A percentile compares a stretch with the other conserved stretches of the same genome.
Evolutionary conservation across 148 eudicot genomes (phyloP).

Genomic region (Camellia sinensis): DNA sequence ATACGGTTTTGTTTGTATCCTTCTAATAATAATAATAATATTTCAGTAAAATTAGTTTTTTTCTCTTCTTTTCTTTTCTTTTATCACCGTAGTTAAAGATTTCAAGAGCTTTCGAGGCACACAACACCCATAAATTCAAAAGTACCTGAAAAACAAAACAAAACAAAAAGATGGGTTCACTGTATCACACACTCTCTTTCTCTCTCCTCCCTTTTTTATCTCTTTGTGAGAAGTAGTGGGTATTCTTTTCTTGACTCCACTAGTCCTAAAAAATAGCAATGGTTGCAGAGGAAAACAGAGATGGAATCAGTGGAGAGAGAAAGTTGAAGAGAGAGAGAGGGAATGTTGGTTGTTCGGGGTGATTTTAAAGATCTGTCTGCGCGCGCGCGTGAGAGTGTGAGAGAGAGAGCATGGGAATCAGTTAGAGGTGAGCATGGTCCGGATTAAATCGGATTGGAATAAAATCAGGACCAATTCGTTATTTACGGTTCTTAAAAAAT

Average conservation of each 20-base stretch:
- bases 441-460: too few species aligned
- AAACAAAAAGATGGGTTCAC: background rate
- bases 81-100: conserved; percentile 15
- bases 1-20: conserved; percentile 10
- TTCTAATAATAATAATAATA: conserved; percentile 1
- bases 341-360: background rate
- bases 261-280: conserved; percentile 11
- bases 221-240: background rate
- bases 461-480: too few species aligned
- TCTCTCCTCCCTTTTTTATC: background rate
- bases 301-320: background rate
- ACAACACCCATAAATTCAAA: conserved; percentile 31
- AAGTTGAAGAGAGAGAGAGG: background rate
- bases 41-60: conserved; percentile 21
- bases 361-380: conserved; percentile 10
- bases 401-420: conserved; percentile 16
- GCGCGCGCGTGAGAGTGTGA: too few species aligned
- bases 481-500: too few species aligned
- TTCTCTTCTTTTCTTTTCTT: conserved; percentile 8
- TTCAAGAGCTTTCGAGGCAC: conserved; percentile 15
- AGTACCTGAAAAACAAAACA: conserved; percentile 13
- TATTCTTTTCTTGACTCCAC: conserved; percentile 4
- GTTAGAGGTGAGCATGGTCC: too few species aligned
- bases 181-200: background rate
- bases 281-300: background rate